Conservation (phyloP, 73 alveolate species). For the Stentor roeselii region DNA sequence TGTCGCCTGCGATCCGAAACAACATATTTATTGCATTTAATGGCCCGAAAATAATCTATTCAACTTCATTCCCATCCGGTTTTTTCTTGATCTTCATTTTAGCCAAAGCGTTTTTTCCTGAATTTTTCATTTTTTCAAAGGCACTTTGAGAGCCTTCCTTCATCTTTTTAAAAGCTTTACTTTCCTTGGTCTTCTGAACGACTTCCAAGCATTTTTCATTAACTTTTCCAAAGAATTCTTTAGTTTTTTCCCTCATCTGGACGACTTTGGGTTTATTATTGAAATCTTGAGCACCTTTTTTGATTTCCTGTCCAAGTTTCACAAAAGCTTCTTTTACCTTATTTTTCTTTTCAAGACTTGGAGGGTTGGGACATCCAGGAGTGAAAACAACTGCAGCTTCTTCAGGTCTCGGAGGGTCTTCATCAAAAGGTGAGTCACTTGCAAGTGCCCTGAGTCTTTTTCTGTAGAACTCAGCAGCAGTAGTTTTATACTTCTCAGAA, state of each 20-base stretch:
- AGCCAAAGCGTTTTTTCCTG: too few species aligned
- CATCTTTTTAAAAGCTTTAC: too few species aligned
- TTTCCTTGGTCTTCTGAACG: too few species aligned
- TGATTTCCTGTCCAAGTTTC: not conserved
- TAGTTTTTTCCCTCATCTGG: not conserved
- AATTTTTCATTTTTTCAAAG: too few species aligned
- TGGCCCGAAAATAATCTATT: too few species aligned
- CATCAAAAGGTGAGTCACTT: constrained; percentile 30
- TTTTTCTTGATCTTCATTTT: too few species aligned
- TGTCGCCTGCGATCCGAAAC: constrained; percentile 78
- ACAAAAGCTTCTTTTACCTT: not conserved
- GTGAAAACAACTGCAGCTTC: constrained; percentile 23
- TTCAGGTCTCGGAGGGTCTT: constrained; percentile 35
- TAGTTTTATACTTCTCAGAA: constrained; percentile 32
- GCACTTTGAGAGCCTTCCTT: too few species aligned
- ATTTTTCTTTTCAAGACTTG: not conserved
- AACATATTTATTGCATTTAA: constrained; percentile 51
- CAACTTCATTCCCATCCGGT: too few species aligned
- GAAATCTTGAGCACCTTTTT: not conserved
- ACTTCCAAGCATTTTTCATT: not conserved
- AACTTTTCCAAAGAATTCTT: not conserved
- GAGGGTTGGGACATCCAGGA: not conserved
- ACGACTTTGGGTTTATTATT: not conserved
- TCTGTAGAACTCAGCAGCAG: constrained; percentile 52
- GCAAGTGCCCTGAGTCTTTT: constrained; percentile 35